Base-by-base conservation (phyloP, 2,329 filamentous ascomycete species). In the Teratosphaeriaceae sp. region DNA sequence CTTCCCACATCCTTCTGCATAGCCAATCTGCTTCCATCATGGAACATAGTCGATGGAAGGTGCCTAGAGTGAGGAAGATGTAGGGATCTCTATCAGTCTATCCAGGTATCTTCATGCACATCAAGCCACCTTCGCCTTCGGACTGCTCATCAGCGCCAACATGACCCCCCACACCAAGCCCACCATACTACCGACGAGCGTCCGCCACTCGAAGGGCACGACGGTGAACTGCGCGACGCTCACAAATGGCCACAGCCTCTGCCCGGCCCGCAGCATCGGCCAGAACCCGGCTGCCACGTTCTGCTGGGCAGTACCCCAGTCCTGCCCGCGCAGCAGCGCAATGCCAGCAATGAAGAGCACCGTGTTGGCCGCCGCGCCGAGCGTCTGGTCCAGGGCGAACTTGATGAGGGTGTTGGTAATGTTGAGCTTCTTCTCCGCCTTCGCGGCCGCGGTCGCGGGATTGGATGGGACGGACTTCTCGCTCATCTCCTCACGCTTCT, bases 181-280 rank as follows among this genome's bases (percentile, higher is more conserved):
- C 15, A 83, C 84, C 39, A 83, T 62, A 51, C 80, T 79, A n/a
- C 80, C 84, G 48, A 88, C 75, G 24, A 89, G 65, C 39, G 84
- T 82, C 27, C 85, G 72, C 40, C 75, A 74, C 56, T 88, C 76
- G 3, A 88, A 77, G n/a, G 81, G 84, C 50, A 84, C 75, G 46
- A 88, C 67, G 1, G 80, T 74, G 57, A 85, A 88, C 69, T 85
- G 85, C 48, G 85, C 58, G 15, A 84, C 59, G 49, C 80, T 84
- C 18, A 89, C 79, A 2, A 75, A 54, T 1, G 85, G 85, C 78
- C 85, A 88, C 45, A 89, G 70, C 57, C 76, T 82, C 66, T 83
- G 79, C 1, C 86, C 82, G 0, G 88, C 86, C 34, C 68, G 57
- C 52, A 87, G 70, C 43, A 90, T 71, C 0, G 73, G 71, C 55